Evolutionary conservation across 78 protist genomes (phyloP).

Genomic region (Dictyostelium capitatum): DNA sequence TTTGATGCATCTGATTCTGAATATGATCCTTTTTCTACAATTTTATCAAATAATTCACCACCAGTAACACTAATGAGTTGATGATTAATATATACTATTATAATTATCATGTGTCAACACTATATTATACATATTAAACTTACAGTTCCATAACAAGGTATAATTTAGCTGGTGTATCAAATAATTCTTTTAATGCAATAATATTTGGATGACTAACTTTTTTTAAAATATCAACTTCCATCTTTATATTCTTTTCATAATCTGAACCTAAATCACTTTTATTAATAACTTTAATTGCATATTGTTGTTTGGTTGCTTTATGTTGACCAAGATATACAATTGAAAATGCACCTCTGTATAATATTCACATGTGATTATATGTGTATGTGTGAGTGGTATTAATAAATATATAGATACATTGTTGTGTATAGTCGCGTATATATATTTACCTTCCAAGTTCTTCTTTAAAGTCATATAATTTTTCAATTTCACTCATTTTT

Average conservation of each 20-base stretch:
- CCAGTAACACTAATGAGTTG: slow-evolving; percentile 82
- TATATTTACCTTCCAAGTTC: slow-evolving; percentile 87
- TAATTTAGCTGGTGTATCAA: slow-evolving; percentile 76
- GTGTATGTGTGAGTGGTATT: neutral
- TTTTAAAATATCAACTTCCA: slow-evolving; percentile 77
- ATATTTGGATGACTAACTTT: slow-evolving; percentile 79
- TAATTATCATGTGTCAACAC: neutral
- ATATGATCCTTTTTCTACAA: slow-evolving; percentile 88
- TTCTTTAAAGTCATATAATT: slow-evolving; percentile 57
- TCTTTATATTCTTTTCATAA: slow-evolving; percentile 80
- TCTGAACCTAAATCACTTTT: slow-evolving; percentile 53
- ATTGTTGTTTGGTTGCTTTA: slow-evolving; percentile 48
- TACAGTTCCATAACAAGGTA: slow-evolving; percentile 83
- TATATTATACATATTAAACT: neutral
- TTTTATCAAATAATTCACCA: slow-evolving; percentile 94
- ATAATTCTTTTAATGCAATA: slow-evolving; percentile 77
- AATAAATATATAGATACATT: neutral
- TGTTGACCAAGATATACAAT: slow-evolving; percentile 76
- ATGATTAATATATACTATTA: neutral
- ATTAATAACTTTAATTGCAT: slow-evolving; percentile 87
- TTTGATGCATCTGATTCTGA: slow-evolving; percentile 86
- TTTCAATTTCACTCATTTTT: slow-evolving; percentile 48
- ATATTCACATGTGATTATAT: no score
- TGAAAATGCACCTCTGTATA: slow-evolving; percentile 85
- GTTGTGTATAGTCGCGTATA: no score